phyloP scores from a whole-genome alignment of 768 basidiomycete genomes.

The Russula brevipes region DNA sequence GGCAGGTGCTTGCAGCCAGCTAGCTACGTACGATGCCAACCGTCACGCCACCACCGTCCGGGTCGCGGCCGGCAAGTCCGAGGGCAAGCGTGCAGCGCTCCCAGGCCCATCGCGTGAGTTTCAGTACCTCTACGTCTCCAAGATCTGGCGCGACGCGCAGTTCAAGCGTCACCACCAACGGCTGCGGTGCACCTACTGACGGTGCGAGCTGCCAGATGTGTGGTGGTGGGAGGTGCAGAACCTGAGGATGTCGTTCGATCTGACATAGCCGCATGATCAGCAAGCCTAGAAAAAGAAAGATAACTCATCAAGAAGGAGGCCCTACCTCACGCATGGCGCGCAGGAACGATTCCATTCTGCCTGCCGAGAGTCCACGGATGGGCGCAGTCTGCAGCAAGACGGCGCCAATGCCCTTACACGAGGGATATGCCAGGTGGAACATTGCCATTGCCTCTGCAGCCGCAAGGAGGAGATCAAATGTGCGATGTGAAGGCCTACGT shows the following conservation, averaged over 20 bases:
- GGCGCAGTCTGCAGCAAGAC: slow-evolving; percentile 90
- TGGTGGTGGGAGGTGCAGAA: slow-evolving; percentile 76
- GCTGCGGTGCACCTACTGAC: slow-evolving; percentile 27
- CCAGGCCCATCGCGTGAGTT: slow-evolving; percentile 72
- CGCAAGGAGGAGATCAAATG: slow-evolving; percentile 83
- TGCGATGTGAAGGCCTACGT: slow-evolving; percentile 50
- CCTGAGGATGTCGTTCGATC: slow-evolving; percentile 81
- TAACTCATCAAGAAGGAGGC: background rate
- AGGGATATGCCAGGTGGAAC: slow-evolving; percentile 78
- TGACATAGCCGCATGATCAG: slow-evolving; percentile 28
- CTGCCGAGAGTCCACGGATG: slow-evolving; percentile 47
- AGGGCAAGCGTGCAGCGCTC: slow-evolving; percentile 57
- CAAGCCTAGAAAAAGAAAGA: background rate
- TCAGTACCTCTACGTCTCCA: slow-evolving; percentile 64
- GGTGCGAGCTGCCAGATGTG: slow-evolving; percentile 82
- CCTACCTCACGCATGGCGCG: slow-evolving; percentile 74
- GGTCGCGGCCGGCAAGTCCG: slow-evolving; percentile 33
- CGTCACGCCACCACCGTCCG: slow-evolving; percentile 57
- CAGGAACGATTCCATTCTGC: slow-evolving; percentile 77
- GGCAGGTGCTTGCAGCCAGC: background rate
- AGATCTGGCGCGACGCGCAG: slow-evolving; percentile 66
- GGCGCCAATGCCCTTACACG: slow-evolving; percentile 76
- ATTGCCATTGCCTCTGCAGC: slow-evolving; percentile 70
- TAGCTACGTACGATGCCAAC: slow-evolving; percentile 66
- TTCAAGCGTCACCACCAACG: slow-evolving; percentile 74